Evolutionary conservation across 2,329 filamentous ascomycete species (phyloP), one percentile per base, ranked within the genome.

Genomic region (Monosporascus sp.): DNA sequence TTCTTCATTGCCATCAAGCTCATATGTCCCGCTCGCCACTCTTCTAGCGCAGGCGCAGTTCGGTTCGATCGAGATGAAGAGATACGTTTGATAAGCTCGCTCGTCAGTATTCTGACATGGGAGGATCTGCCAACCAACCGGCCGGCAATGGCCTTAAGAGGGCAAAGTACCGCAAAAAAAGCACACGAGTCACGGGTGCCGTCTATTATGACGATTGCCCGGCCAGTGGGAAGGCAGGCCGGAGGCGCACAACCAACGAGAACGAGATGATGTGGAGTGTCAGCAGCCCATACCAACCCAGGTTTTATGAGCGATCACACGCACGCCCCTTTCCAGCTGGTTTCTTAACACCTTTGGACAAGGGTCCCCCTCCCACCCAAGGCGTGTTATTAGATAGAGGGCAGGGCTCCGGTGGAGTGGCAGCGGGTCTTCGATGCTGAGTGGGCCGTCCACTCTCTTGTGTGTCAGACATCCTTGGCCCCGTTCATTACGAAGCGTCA

Each of bases 401-500:
- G 59, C 59, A 63, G 61, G 60, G 58, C 47, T 55, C 53, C 54
- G 51, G 55, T 59, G 64, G 57, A 59, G 60, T 62, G 58, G 57
- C 55, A 60, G 52, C 61, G 58, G 60, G 60, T 63, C 60, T 58
- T 62, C 56, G 60, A 58, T 60, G 61, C 55, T 60, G 54, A 51
- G 58, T 62, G 60, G 60, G 54, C 69, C 70, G 72, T 68, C 72
- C 73, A 70, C 73, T 71, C 73, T 71, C 70, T 72, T 66, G 69
- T 76, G 75, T 76, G 75, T 78, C 74, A 78, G 74, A 76, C 71
- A 73, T 71, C 70, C 73, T 71, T 72, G 70, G 68, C 68, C 70
- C 75, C 73, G 75, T 75, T 76, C 76, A 75, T 77, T 76, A 70
- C 73, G 67, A 72, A 70, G 72, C 73, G 70, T 74, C 72, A 74